phyloP scores from a whole-genome alignment of 2,329 filamentous ascomycete genomes.

The Fusarium sp. region DNA sequence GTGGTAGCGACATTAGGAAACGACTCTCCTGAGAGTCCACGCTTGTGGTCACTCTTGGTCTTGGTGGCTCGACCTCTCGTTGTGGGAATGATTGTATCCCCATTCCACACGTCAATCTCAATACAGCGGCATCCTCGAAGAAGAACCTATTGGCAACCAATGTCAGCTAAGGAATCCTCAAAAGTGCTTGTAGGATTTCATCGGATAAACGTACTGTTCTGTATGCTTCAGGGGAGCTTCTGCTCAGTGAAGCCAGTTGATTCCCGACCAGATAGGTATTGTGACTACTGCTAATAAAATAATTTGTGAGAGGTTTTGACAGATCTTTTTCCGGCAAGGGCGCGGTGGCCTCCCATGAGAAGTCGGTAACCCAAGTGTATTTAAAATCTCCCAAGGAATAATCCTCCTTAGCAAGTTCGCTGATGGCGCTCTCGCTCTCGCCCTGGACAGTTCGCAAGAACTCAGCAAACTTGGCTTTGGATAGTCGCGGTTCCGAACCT shows the following conservation, averaged over 20 bases:
- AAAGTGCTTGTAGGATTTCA: neutral
- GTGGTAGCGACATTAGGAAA: conserved; percentile 57
- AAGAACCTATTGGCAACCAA: conserved; percentile 64
- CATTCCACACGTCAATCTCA: conserved; percentile 96
- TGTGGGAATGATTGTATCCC: conserved; percentile 57
- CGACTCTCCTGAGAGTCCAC: conserved; percentile 58
- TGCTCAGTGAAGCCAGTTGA: conserved; percentile 73
- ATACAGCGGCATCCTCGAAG: conserved; percentile 85
- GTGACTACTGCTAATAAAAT: conserved; percentile 94
- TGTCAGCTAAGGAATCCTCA: neutral
- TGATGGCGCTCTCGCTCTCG: conserved; percentile 46
- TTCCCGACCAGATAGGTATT: conserved; percentile 93
- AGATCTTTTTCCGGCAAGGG: conserved; percentile 64
- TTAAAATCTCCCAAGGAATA: conserved; percentile 62
- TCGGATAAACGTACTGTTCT: conserved; percentile 66
- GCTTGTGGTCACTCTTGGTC: conserved; percentile 55
- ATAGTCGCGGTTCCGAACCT: conserved; percentile 44
- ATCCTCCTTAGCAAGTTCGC: conserved; percentile 48
- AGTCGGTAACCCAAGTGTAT: conserved; percentile 56
- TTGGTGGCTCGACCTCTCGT: conserved; percentile 51
- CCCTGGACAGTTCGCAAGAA: conserved; percentile 64
- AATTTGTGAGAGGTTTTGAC: conserved; percentile 79
- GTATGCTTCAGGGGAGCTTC: conserved; percentile 81
- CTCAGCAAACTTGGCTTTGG: conserved; percentile 51
- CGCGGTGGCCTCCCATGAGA: conserved; percentile 55